A percentile compares a stretch with the other conserved stretches of the same genome.
Evolutionary conservation across 2,329 filamentous ascomycete species (phyloP).

Genomic region (Alternaria sp.): DNA sequence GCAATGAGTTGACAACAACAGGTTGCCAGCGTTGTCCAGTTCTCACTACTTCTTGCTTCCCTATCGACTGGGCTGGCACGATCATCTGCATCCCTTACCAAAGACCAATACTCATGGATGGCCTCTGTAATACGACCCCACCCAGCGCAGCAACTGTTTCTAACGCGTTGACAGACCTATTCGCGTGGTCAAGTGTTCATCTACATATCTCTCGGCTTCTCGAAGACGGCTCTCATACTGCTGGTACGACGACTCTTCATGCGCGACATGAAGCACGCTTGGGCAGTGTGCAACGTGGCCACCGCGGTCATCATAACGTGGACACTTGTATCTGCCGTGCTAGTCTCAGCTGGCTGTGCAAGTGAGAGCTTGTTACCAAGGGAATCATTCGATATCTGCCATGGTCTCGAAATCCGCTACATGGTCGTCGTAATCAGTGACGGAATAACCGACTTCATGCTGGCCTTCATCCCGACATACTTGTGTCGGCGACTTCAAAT

Average conservation of each 20-base stretch:
- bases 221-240: conserved; percentile 35
- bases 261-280: conserved; percentile 31
- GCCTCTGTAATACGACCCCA: conserved; percentile 17
- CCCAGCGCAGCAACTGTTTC: not conserved
- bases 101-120: conserved; percentile 22
- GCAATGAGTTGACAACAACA: not conserved
- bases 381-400: conserved; percentile 19
- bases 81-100: too few species aligned
- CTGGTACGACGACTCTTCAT: conserved; percentile 39
- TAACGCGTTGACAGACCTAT: not conserved
- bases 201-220: conserved; percentile 34
- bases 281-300: conserved; percentile 31
- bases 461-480: conserved; percentile 29
- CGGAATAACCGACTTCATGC: conserved; percentile 28
- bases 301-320: conserved; percentile 22
- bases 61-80: conserved; percentile 32
- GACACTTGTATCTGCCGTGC: conserved; percentile 11
- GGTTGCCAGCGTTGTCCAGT: conserved; percentile 15
- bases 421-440: conserved; percentile 26
- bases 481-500: conserved; percentile 37
- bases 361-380: conserved; percentile 8
- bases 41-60: conserved; percentile 25
- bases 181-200: conserved; percentile 23
- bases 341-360: not conserved
- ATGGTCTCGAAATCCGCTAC: conserved; percentile 24